Evolutionary conservation across 2,329 filamentous ascomycete genomes (phyloP), one percentile per base, ranked within the genome.

Genomic region (Polytolypa hystricis): DNA sequence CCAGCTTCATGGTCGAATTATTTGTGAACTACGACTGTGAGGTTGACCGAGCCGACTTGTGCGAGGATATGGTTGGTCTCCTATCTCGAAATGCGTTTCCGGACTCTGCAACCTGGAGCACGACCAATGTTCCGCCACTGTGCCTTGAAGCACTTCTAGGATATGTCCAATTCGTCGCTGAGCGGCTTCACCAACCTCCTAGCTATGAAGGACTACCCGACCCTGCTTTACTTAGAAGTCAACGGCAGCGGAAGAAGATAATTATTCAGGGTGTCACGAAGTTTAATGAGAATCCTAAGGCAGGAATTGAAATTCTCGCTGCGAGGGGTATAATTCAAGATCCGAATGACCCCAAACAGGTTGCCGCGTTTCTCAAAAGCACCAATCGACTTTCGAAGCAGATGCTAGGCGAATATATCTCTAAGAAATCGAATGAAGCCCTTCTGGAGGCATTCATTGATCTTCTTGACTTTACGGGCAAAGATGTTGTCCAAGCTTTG

Each of bases 1-100:
- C 91, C 1, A 87, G 79, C 28, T 98, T 93, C 54, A 86, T 96
- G 77, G 78, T 82, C 8, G 93, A 98, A 58, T 70, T 98, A 5
- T 98, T 95, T 55, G 78, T 96, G 60, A 98, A 98, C 59, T 98
- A 96, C 55, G 91, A 98, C 58, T 98, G 89, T 53, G 87, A 96
- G 53, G 79, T 85, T 35, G 84, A 98, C 54, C 76, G 87, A 33
- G 80, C 79, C 35, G 91, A 98, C 62, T 65, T 98, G 4, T 98
- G 91, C 52, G 84, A 94, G 64, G 93, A 98, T 53, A 82, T 96
- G 73, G 77, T 98, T 42, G 89, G 91, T 1, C 71, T 98, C 21
- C 67, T 98, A 11, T 89, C 91, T 14, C 76, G 91, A 40, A 98
- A 95, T 56, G 91, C 91, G 2, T 82, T 98, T 46, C 93, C 91